Conservation (phyloP, 148 eudicot species). For the Talinum fruticosum region DNA sequence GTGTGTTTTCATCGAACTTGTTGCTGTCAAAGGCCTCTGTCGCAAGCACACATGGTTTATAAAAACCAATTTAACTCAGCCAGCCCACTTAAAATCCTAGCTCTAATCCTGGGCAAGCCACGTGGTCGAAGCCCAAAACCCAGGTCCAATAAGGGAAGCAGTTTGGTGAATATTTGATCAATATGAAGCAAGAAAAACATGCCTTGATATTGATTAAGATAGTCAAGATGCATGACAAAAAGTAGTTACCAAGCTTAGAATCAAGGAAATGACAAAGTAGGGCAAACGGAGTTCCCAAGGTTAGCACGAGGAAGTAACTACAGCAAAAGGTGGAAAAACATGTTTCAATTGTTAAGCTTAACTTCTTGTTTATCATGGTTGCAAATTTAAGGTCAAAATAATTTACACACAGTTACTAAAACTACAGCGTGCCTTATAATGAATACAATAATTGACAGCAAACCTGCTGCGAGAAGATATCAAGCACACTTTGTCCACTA, state of each 20-base stretch:
- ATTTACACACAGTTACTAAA: neutral
- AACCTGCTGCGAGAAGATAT: conserved; percentile 82
- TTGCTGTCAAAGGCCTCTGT: neutral
- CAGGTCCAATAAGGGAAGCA: neutral
- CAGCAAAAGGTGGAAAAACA: neutral
- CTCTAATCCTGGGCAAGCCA: neutral
- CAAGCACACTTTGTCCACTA: conserved; percentile 73
- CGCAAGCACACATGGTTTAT: neutral
- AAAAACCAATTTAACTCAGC: neutral
- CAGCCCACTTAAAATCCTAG: neutral
- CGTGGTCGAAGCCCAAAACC: neutral
- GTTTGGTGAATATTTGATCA: neutral
- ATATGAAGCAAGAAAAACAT: neutral
- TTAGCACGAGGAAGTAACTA: neutral
- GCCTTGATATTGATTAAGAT: neutral
- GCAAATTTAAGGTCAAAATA: neutral
- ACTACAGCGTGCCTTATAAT: neutral
- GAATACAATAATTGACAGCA: conserved; percentile 6
- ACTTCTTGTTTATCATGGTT: neutral
- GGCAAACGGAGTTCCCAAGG: neutral
- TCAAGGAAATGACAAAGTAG: neutral
- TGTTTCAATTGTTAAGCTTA: neutral
- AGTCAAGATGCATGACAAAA: no score
- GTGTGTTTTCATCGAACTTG: no score
- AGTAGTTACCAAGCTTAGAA: no score